A percentile compares a stretch with the other conserved stretches of the same genome.
Conservation (phyloP, 768 basidiomycete species). For the Leucocoprinus sp. region DNA sequence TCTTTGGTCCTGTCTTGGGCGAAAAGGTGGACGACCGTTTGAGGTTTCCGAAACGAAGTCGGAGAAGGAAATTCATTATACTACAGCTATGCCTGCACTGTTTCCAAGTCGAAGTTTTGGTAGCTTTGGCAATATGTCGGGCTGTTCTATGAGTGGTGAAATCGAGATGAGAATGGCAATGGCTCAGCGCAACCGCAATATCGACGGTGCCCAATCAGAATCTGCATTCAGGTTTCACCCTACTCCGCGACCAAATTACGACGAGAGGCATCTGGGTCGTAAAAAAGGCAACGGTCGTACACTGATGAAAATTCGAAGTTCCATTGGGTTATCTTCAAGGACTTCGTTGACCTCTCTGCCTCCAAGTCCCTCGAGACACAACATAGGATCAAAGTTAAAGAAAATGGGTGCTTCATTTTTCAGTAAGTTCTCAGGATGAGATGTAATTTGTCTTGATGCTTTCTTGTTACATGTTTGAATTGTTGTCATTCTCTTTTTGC, state of each 20-base stretch:
- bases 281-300: background rate
- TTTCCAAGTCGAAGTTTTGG: background rate
- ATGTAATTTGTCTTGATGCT: background rate
- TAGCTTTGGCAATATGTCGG: conserved; percentile 13
- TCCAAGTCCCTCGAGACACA: conserved; percentile 2
- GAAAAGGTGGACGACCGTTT: conserved; percentile 1
- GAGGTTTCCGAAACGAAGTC: background rate
- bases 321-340: conserved; percentile 1
- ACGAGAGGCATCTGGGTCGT: background rate
- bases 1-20: background rate
- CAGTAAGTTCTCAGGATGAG: conserved; percentile 5
- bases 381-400: conserved; percentile 3
- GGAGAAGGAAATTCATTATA: background rate
- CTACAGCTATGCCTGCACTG: background rate
- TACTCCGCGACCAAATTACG: conserved; percentile 1
- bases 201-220: background rate
- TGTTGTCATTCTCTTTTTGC: background rate
- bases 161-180: conserved; percentile 51
- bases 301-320: conserved; percentile 2
- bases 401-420: conserved; percentile 6
- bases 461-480: background rate
- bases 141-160: conserved; percentile 54
- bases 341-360: background rate
- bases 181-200: conserved; percentile 19
- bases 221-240: conserved; percentile 5